Conservation (phyloP, 179 eudicot species). For the Beta lomatogona region DNA sequence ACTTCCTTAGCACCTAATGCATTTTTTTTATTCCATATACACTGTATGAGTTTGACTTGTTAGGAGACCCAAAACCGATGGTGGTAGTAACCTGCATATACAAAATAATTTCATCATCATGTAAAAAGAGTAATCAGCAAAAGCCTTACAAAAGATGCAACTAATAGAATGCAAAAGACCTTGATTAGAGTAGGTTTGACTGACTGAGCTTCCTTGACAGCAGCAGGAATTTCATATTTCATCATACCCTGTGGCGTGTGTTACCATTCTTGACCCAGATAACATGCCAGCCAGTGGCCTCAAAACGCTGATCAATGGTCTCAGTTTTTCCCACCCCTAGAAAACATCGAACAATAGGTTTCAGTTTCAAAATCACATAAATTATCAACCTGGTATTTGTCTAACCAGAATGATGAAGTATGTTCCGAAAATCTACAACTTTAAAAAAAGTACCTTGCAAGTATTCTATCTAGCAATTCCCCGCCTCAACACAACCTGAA, state of each 20-base stretch:
- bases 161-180: constrained; percentile 30
- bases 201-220: constrained; percentile 52
- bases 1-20: constrained; percentile 98
- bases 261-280: constrained; percentile 60
- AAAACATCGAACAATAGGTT: constrained; percentile 1
- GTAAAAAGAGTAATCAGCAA: neutral
- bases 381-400: neutral
- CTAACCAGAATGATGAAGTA: neutral
- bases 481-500: constrained; percentile 95
- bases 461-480: constrained; percentile 78
- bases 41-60: constrained; percentile 99
- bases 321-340: constrained; percentile 93
- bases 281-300: constrained; percentile 66
- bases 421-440: neutral
- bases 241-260: constrained; percentile 49
- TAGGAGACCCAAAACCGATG: constrained; percentile 96
- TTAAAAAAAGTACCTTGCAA: constrained; percentile 61
- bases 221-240: constrained; percentile 58
- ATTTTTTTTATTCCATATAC: constrained; percentile 60
- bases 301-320: constrained; percentile 47
- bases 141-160: constrained; percentile 1
- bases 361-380: neutral
- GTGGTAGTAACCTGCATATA: constrained; percentile 53
- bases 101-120: neutral
- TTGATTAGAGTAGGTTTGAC: constrained; percentile 63